Percentiles rank a stretch among this genome's conserved stretches.
phyloP scores from a whole-genome alignment of 192 early-diverging fungal genomes.

The Coemansia guatemalensis region DNA sequence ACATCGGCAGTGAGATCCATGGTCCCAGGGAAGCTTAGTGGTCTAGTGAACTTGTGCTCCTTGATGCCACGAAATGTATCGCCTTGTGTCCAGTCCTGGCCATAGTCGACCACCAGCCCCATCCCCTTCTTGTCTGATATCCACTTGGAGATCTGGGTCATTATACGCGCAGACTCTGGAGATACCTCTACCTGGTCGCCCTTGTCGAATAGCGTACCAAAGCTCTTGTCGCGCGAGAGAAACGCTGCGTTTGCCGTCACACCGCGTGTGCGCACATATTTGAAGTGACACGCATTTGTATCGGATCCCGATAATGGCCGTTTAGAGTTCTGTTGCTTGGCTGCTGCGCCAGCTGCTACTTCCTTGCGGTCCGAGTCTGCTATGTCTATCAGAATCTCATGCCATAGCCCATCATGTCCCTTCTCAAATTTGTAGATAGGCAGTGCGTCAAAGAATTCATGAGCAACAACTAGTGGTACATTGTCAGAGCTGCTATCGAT shows the following conservation, averaged over 20 bases:
- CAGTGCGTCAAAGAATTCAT: conserved; percentile 98
- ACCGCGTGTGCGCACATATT: conserved; percentile 64
- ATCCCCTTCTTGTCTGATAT: conserved; percentile 68
- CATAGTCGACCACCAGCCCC: conserved; percentile 88
- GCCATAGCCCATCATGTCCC: conserved; percentile 73
- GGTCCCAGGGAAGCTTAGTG: conserved; percentile 77
- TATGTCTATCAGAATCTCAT: conserved; percentile 84
- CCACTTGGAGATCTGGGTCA: conserved; percentile 66
- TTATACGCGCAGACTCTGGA: conserved; percentile 71
- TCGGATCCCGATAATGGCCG: conserved; percentile 6
- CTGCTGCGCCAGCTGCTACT: not conserved
- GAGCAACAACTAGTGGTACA: conserved; percentile 77
- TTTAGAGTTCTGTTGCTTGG: conserved; percentile 2
- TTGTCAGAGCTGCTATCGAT: conserved; percentile 43
- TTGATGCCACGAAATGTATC: conserved; percentile 86
- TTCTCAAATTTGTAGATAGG: conserved; percentile 78
- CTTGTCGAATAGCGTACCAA: conserved; percentile 57
- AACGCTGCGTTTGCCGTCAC: conserved; percentile 56
- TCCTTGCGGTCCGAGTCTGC: conserved; percentile 58
- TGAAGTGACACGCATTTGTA: conserved; percentile 73
- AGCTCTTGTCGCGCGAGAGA: conserved; percentile 42
- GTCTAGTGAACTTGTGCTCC: conserved; percentile 76
- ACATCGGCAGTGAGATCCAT: conserved; percentile 92
- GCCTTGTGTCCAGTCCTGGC: conserved; percentile 69
- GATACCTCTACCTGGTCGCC: conserved; percentile 84